Evolutionary conservation across 495 filamentous ascomycete genomes (phyloP).

Genomic region (Delitschia confertaspora): DNA sequence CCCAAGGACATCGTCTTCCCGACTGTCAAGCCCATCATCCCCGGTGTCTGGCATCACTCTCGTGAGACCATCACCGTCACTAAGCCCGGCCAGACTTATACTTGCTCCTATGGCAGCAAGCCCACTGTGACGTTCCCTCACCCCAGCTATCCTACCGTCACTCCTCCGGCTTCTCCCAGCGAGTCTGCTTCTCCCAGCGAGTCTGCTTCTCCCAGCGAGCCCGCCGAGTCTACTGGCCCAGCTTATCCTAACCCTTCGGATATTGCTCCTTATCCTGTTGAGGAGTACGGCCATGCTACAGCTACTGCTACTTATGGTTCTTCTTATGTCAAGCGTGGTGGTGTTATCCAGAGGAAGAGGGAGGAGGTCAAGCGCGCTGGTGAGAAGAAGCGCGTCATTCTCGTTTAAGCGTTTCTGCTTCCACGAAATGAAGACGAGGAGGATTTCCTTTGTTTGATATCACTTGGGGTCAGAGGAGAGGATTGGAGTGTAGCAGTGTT

Average conservation of each 20-base stretch:
- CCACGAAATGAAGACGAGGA: too few relatives aligned
- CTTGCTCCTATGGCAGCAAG: slow-evolving; percentile 2
- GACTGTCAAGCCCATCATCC: slow-evolving; percentile 2
- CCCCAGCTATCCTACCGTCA: slow-evolving; percentile 1
- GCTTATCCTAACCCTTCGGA: slow-evolving; percentile 11
- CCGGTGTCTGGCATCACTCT: slow-evolving; percentile 17
- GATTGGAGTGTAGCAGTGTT: too few relatives aligned
- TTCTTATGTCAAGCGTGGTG: slow-evolving; percentile 18
- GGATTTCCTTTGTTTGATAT: too few relatives aligned
- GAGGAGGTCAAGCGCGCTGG: slow-evolving; percentile 1
- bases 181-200: slow-evolving; percentile 1
- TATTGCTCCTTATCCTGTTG: slow-evolving; percentile 12
- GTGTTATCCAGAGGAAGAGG: slow-evolving; percentile 12
- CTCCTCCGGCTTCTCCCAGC: not conserved
- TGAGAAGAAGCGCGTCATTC: slow-evolving; percentile 15
- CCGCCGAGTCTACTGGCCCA: slow-evolving; percentile 1
- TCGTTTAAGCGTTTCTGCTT: slow-evolving; percentile 20
- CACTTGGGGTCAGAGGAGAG: too few relatives aligned
- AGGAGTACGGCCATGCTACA: slow-evolving; percentile 17
- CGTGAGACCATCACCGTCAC: slow-evolving; percentile 18
- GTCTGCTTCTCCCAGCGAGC: not conserved
- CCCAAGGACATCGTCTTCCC: slow-evolving; percentile 7
- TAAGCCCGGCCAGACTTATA: slow-evolving; percentile 18
- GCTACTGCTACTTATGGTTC: not conserved
- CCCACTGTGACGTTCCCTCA: not conserved